Conservation (phyloP, 441 rosid genomes). For the Populus hybrid region DNA sequence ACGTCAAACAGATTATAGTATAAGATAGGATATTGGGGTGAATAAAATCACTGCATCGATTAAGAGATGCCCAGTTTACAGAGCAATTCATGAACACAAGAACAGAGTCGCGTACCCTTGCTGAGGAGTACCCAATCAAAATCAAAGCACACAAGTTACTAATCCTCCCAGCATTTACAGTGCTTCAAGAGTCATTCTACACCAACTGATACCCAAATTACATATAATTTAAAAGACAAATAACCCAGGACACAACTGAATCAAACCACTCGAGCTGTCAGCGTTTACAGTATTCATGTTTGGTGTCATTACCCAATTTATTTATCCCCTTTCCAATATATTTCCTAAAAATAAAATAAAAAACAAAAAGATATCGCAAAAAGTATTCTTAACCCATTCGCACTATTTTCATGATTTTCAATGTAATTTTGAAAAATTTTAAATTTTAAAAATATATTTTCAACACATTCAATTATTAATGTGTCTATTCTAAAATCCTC, state of each 20-base stretch:
- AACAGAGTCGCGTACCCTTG: not conserved
- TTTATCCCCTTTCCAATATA: too few species aligned
- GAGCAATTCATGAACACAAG: constrained; percentile 5
- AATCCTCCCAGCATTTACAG: constrained; percentile 21
- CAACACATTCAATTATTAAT: too few species aligned
- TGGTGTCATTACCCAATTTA: not conserved
- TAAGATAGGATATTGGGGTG: not conserved
- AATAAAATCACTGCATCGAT: not conserved
- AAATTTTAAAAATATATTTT: too few species aligned
- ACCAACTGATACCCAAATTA: constrained; percentile 13
- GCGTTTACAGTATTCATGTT: constrained; percentile 3
- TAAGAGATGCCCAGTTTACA: not conserved
- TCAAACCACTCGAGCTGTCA: constrained; percentile 15
- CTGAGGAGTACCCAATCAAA: constrained; percentile 2
- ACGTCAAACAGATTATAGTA: not conserved
- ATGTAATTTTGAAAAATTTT: too few species aligned
- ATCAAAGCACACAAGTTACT: constrained; percentile 1
- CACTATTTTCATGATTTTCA: too few species aligned
- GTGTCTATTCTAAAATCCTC: too few species aligned
- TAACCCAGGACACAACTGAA: constrained; percentile 13
- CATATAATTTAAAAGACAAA: constrained; percentile 13
- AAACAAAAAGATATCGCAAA: too few species aligned
- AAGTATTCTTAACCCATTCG: too few species aligned
- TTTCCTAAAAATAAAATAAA: too few species aligned
- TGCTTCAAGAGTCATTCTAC: constrained; percentile 9